phyloP scores from a whole-genome alignment of 2,329 filamentous ascomycete genomes.

The Colletotrichum musae region DNA sequence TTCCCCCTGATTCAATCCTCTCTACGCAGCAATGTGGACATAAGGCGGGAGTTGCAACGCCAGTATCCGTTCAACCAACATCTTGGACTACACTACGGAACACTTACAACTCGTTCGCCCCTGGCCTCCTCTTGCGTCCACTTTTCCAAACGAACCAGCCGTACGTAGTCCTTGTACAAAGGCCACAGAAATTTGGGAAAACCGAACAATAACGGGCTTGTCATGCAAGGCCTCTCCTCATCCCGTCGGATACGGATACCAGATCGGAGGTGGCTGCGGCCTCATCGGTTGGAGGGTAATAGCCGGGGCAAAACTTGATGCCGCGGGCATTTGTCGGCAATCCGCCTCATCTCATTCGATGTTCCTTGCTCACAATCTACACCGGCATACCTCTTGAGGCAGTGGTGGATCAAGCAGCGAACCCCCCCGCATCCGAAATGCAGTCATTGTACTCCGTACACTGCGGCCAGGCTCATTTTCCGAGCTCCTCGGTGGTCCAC shows the following conservation, averaged over 20 bases:
- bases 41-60: slow-evolving; percentile 26
- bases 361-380: slow-evolving; percentile 1
- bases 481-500: slow-evolving; percentile 15
- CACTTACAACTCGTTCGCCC: background rate
- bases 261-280: background rate
- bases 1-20: slow-evolving; percentile 11
- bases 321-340: slow-evolving; percentile 19
- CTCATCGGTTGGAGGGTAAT: background rate
- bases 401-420: slow-evolving; percentile 13
- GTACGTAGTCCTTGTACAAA: too few relatives aligned
- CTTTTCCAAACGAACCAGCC: too few relatives aligned
- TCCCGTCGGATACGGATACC: background rate
- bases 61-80: background rate
- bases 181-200: too few relatives aligned
- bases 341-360: slow-evolving; percentile 14
- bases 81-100: background rate
- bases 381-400: slow-evolving; percentile 7
- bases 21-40: slow-evolving; percentile 2
- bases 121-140: too few relatives aligned
- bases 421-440: slow-evolving; percentile 18
- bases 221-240: background rate
- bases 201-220: background rate
- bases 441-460: slow-evolving; percentile 7
- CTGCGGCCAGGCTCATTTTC: background rate
- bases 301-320: slow-evolving; percentile 4